phyloP scores from a whole-genome alignment of 768 basidiomycete genomes.

The Mrakia gelida region DNA sequence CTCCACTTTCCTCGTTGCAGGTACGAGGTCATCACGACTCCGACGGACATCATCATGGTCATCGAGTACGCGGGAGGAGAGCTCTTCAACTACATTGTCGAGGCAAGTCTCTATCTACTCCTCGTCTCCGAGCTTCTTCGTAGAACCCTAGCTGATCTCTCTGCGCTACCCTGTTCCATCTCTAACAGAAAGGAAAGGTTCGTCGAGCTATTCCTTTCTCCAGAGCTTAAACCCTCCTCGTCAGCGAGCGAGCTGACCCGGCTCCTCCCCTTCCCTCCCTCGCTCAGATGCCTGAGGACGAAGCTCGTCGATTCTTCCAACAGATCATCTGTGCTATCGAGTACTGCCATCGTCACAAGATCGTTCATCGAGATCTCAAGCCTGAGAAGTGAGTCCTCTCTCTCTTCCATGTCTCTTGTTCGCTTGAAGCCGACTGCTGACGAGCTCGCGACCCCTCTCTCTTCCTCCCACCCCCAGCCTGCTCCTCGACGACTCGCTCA shows the following conservation, averaged over 20 bases:
- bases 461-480: constrained; percentile 42
- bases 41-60: constrained; percentile 95
- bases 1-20: constrained; percentile 36
- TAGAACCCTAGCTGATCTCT: no score
- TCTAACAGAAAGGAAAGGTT: constrained; percentile 55
- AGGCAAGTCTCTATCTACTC: constrained; percentile 33
- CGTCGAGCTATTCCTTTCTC: neutral
- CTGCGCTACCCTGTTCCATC: neutral
- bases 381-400: constrained; percentile 67
- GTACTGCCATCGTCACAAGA: constrained; percentile 72
- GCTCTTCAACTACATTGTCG: constrained; percentile 95
- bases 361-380: constrained; percentile 96
- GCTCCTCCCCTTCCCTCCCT: neutral
- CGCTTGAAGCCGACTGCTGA: constrained; percentile 60
- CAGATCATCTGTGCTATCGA: constrained; percentile 97
- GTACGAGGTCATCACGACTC: constrained; percentile 72
- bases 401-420: constrained; percentile 1
- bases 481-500: constrained; percentile 47
- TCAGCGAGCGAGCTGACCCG: neutral
- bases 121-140: neutral
- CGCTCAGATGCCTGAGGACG: constrained; percentile 70
- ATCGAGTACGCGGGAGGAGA: constrained; percentile 95
- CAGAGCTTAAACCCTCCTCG: neutral
- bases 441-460: constrained; percentile 39
- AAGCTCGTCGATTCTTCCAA: constrained; percentile 92